Percentiles rank a stretch among this genome's conserved stretches.
Conservation (phyloP, 768 basidiomycete species). For the Phlebiopsis gigantea region DNA sequence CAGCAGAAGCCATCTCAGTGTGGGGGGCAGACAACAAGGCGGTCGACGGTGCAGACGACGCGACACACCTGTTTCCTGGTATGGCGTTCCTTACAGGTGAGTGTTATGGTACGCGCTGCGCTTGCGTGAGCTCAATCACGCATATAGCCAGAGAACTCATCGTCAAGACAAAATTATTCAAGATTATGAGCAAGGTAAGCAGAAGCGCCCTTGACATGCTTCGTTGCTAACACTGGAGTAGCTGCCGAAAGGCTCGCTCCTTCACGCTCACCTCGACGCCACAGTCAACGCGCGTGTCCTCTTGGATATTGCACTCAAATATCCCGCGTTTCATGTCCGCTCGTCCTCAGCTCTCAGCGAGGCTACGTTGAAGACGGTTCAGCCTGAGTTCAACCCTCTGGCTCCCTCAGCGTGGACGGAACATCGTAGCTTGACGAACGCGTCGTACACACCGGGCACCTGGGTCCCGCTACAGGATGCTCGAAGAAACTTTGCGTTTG, state of each 20-base stretch:
- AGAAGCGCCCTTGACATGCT: not conserved
- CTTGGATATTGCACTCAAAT: constrained; percentile 46
- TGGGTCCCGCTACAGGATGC: constrained; percentile 58
- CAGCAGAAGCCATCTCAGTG: constrained; percentile 46
- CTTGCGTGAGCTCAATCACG: too few relatives aligned
- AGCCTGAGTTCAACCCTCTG: constrained; percentile 52
- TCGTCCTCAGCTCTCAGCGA: constrained; percentile 34
- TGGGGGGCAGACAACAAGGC: constrained; percentile 46
- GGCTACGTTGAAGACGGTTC: constrained; percentile 34
- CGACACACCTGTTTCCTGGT: constrained; percentile 66
- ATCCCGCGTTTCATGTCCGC: constrained; percentile 59
- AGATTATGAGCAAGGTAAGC: constrained; percentile 53
- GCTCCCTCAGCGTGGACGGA: constrained; percentile 26
- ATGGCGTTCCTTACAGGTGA: constrained; percentile 74
- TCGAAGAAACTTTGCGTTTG: constrained; percentile 49
- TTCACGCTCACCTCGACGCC: constrained; percentile 75
- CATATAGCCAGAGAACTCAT: constrained; percentile 31
- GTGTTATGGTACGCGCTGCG: too few relatives aligned
- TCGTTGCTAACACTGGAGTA: constrained; percentile 21
- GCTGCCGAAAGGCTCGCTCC: constrained; percentile 79
- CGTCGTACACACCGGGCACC: constrained; percentile 34
- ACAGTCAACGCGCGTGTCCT: constrained; percentile 53
- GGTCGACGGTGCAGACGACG: constrained; percentile 26
- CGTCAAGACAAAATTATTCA: constrained; percentile 54
- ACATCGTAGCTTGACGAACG: constrained; percentile 32